Percentiles rank a stretch among this genome's conserved stretches.
phyloP scores from a whole-genome alignment of 345 rosid genomes.

The Anacardium occidentale region DNA sequence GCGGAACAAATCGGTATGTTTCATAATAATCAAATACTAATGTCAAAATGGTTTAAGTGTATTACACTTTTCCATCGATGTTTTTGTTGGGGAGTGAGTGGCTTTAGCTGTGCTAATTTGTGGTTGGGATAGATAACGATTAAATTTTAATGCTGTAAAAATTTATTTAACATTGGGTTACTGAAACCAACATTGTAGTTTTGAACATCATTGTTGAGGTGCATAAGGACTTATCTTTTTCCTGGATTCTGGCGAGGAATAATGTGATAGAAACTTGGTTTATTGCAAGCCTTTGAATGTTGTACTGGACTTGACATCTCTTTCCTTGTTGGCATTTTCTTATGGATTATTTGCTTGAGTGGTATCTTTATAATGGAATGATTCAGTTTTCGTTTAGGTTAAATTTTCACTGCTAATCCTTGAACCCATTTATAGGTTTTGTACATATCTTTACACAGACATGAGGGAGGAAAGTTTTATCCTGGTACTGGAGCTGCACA shows the following conservation, averaged over 20 bases:
- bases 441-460: slow-evolving; percentile 90
- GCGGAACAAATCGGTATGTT: slow-evolving; percentile 76
- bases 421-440: slow-evolving; percentile 52
- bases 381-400: slow-evolving; percentile 3
- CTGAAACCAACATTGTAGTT: background rate
- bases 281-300: slow-evolving; percentile 8
- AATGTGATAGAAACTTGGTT: background rate
- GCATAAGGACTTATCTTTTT: background rate
- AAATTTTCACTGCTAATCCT: slow-evolving; percentile 6
- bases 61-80: background rate
- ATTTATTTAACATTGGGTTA: background rate
- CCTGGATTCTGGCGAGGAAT: background rate
- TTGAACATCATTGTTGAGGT: background rate
- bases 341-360: background rate
- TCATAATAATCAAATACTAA: slow-evolving; percentile 10
- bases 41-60: slow-evolving; percentile 3
- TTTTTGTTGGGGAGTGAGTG: slow-evolving; percentile 23
- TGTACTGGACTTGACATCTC: background rate
- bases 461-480: slow-evolving; percentile 85
- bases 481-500: slow-evolving; percentile 88
- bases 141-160: background rate
- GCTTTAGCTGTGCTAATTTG: slow-evolving; percentile 3
- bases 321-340: background rate
- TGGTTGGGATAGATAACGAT: background rate
- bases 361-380: background rate